These are phyloP conservation scores for Phyllosticta citriasiana DNA, from an alignment of 2,329 filamentous ascomycete genomes.

Conservation along the genomic window DNA sequence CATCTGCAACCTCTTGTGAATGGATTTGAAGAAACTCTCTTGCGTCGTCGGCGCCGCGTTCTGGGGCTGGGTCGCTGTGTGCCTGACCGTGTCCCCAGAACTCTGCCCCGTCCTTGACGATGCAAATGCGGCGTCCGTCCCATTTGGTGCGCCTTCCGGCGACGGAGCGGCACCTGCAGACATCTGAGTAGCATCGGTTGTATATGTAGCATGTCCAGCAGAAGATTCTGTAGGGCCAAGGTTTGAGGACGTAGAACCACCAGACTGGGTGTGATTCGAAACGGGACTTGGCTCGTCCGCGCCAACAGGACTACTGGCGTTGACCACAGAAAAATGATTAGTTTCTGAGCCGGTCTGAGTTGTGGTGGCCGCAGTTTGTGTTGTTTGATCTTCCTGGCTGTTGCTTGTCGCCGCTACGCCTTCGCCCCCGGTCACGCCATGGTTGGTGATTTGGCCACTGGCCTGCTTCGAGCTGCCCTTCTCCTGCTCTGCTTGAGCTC, in stretches of 20 bases:
- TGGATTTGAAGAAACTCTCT: constrained; percentile 95
- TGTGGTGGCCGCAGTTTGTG: constrained; percentile 1
- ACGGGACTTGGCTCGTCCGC: neutral
- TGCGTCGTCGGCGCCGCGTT: constrained; percentile 71
- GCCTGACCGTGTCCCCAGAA: constrained; percentile 1
- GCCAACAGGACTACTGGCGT: neutral
- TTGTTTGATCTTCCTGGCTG: neutral
- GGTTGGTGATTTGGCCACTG: neutral
- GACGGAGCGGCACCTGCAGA: neutral
- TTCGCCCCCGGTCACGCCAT: neutral
- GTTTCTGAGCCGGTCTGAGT: neutral
- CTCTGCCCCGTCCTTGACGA: neutral
- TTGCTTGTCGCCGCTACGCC: neutral
- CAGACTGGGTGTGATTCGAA: constrained; percentile 5
- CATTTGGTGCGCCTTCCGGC: constrained; percentile 9
- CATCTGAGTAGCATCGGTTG: neutral
- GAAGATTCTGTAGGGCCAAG: neutral
- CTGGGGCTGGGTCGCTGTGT: constrained; percentile 12
- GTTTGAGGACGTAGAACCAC: neutral
- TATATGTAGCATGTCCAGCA: neutral
- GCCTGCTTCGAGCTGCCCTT: neutral
- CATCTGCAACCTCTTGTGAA: constrained; percentile 83
- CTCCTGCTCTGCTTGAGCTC: neutral
- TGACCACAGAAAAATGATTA: neutral
- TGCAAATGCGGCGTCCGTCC: constrained; percentile 11